Base-by-base conservation (phyloP, 1,284 basidiomycete genomes). In the Sutorius eximius region DNA sequence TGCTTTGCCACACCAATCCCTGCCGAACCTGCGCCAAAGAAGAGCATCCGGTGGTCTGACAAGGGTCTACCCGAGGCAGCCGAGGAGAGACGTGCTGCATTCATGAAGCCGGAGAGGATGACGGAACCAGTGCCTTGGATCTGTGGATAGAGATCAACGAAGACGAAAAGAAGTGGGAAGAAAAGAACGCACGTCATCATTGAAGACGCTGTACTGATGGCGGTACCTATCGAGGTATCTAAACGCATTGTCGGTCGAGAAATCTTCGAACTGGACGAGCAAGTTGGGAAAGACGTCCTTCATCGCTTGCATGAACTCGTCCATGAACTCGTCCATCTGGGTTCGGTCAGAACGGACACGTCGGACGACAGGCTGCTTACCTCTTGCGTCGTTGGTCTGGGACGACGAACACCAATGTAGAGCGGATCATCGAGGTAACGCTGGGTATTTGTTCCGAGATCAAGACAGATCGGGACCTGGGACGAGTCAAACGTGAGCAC, bases 1-100 rank as follows among this genome's bases (percentile, higher is more conserved):
- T 92, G 88, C 71, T 87, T 87, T 33, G 86, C 89, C 29, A 92
- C 90, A 60, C 91, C 89, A 42, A 89, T 83, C n/a, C 88, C 88
- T 2, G 86, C 85, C 11, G 85, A 87, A 5, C 88, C 88, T 8
- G 88, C 86, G 13, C 89, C 89, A 44, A 91, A 86, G 80, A 93
- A 92, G 40, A 93, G 77, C 54, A 93, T 85, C 53, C 79, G 82
- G 59, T 93, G 91, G 54, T 93, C 90, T 37, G 78, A 73, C 49
- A 90, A 71, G 1, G 81, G 76, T 40, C 73, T 77, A 3, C 82
- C 83, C 38, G 86, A 84, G 29, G 86, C 85, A 27, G 77, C 76
- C 45, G 81, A 81, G 6, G 85, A 77, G 30, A 88, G 75, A 55
- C 81, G 79, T 3, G 91, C 89, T 12, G 91, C 89, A 57, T 89